These are phyloP conservation scores for Fusarium humuli DNA, from an alignment of 2,329 filamentous ascomycete genomes.

Conservation along the genomic window DNA sequence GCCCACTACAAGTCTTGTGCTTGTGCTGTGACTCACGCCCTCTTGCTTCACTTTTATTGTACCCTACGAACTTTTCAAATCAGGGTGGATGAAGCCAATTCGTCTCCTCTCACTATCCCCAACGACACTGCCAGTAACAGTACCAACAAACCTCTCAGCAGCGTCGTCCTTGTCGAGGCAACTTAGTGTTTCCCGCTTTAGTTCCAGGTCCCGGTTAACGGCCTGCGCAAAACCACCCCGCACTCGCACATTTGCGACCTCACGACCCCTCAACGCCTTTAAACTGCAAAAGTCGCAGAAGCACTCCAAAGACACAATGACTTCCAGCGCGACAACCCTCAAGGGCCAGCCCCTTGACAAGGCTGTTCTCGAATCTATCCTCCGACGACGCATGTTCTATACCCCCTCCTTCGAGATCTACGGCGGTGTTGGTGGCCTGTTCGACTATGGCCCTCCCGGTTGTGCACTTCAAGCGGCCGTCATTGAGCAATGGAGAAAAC, in stretches of 20 bases:
- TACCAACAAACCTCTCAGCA: constrained; percentile 16
- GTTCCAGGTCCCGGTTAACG: constrained; percentile 38
- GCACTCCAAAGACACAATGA: constrained; percentile 54
- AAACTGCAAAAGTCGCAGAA: constrained; percentile 47
- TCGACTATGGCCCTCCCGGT: constrained; percentile 92
- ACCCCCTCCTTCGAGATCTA: constrained; percentile 97
- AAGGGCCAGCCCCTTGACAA: constrained; percentile 93
- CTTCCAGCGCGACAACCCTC: constrained; percentile 75
- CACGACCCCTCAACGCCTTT: constrained; percentile 48
- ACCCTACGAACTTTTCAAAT: constrained; percentile 29
- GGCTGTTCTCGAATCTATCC: constrained; percentile 81
- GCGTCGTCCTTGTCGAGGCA: constrained; percentile 36
- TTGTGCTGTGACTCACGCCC: constrained; percentile 45
- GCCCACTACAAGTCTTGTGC: constrained; percentile 22
- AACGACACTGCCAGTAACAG: constrained; percentile 26
- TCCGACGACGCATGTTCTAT: constrained; percentile 91
- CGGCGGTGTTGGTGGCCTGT: constrained; percentile 87
- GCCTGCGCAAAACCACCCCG: constrained; percentile 42
- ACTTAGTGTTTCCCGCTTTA: constrained; percentile 30
- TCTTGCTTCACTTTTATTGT: constrained; percentile 29
- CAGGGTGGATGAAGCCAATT: constrained; percentile 49
- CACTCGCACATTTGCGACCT: constrained; percentile 48
- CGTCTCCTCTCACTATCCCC: constrained; percentile 35
- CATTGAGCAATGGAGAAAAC: constrained; percentile 89
- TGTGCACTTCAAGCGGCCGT: constrained; percentile 89